A percentile compares a stretch with the other conserved stretches of the same genome.
Evolutionary conservation across 2,329 filamentous ascomycete species (phyloP).

Genomic region (Claviceps sp.): DNA sequence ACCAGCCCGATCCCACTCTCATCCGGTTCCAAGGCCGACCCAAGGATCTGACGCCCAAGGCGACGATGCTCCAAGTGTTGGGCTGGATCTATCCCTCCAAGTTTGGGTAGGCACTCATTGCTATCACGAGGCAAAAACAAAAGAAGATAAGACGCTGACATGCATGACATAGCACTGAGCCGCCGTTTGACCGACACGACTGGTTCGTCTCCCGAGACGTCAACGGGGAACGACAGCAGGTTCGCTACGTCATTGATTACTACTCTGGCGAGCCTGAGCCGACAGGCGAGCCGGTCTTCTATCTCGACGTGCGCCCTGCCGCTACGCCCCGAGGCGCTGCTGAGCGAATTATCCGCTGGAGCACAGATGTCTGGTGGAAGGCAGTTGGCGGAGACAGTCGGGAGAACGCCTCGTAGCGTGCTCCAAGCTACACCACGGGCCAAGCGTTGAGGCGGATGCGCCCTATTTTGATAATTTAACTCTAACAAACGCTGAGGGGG

Average conservation of each 20-base stretch:
- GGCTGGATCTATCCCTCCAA: conserved; percentile 66
- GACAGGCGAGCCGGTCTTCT: conserved; percentile 87
- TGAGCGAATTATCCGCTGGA: conserved; percentile 78
- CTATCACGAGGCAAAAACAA: not conserved
- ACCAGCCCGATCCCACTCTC: conserved; percentile 53
- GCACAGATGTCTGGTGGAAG: conserved; percentile 87
- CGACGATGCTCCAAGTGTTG: conserved; percentile 67
- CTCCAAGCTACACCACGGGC: too few relatives aligned
- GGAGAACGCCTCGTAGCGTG: conserved; percentile 17
- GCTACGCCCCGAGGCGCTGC: conserved; percentile 66
- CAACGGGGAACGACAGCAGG: conserved; percentile 56
- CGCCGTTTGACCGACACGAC: conserved; percentile 92
- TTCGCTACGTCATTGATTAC: conserved; percentile 95
- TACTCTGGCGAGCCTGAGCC: conserved; percentile 74
- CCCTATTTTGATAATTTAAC: not conserved
- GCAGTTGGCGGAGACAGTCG: conserved; percentile 60
- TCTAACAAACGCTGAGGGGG: not conserved
- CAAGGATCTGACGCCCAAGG: conserved; percentile 82
- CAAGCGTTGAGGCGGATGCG: conserved; percentile 7
- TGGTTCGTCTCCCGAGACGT: conserved; percentile 77
- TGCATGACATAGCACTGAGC: conserved; percentile 46
- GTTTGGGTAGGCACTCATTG: conserved; percentile 49
- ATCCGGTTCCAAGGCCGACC: conserved; percentile 82
- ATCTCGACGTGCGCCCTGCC: conserved; percentile 83
- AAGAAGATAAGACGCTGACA: conserved; percentile 1